phyloP scores from a whole-genome alignment of 371 early-diverging fungal genomes.

The Smittium culicis region DNA sequence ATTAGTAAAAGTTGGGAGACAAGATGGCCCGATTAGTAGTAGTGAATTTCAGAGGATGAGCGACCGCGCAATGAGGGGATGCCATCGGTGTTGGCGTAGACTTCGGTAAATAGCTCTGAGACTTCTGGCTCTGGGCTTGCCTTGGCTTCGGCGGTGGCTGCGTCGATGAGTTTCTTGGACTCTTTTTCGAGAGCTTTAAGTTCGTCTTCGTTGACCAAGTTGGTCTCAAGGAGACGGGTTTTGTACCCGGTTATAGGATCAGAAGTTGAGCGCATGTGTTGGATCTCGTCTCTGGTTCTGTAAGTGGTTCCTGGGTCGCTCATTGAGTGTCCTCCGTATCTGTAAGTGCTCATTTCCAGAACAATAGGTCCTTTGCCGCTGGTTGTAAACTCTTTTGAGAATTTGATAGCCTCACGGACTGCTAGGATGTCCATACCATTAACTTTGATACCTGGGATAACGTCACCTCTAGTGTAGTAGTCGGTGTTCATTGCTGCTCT shows the following conservation, averaged over 20 bases:
- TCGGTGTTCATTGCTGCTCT: constrained; percentile 85
- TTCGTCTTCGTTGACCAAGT: constrained; percentile 66
- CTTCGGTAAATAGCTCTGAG: constrained; percentile 58
- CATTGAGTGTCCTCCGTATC: constrained; percentile 99
- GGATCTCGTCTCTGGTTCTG: constrained; percentile 94
- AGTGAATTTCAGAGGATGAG: constrained; percentile 53
- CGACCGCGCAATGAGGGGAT: constrained; percentile 63
- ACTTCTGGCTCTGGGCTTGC: constrained; percentile 64
- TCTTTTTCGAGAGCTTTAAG: constrained; percentile 89
- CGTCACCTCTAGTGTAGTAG: constrained; percentile 93
- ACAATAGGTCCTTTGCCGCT: constrained; percentile 88
- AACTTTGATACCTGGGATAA: constrained; percentile 88
- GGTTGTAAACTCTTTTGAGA: constrained; percentile 73
- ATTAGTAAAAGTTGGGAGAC: constrained; percentile 19
- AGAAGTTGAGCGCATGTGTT: constrained; percentile 84
- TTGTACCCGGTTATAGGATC: constrained; percentile 89
- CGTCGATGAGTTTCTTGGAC: constrained; percentile 67
- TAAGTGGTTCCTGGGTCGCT: constrained; percentile 98
- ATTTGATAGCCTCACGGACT: constrained; percentile 69
- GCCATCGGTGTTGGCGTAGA: constrained; percentile 67
- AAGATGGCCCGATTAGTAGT: constrained; percentile 24
- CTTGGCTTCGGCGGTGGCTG: constrained; percentile 74
- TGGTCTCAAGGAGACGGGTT: constrained; percentile 55
- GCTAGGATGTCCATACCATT: constrained; percentile 95
- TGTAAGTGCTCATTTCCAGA: constrained; percentile 94